phyloP scores from a whole-genome alignment of 2,329 filamentous ascomycete species.

The Sporothrix phasma region DNA sequence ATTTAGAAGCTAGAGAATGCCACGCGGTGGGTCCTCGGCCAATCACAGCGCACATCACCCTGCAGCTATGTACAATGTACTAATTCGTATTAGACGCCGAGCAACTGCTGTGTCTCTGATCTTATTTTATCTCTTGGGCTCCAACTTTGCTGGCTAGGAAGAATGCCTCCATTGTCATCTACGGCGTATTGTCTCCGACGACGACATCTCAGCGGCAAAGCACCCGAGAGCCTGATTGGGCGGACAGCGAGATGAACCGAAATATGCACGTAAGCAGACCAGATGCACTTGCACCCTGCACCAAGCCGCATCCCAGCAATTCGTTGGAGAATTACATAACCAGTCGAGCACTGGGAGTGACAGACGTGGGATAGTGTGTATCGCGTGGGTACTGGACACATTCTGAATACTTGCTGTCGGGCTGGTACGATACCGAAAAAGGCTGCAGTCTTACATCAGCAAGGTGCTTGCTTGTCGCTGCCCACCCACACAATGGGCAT shows the following conservation, averaged over 20 bases:
- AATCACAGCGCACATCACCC: constrained; percentile 17
- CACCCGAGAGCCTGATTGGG: not conserved
- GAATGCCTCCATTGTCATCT: not conserved
- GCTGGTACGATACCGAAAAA: too few relatives aligned
- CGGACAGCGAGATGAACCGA: not conserved
- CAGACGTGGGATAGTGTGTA: not conserved
- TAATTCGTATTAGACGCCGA: constrained; percentile 16
- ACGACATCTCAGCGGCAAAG: not conserved
- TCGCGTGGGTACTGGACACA: not conserved
- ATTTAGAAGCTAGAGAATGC: constrained; percentile 9
- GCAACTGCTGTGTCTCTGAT: not conserved
- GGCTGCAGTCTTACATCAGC: not conserved
- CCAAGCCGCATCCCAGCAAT: too few relatives aligned
- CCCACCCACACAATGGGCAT: not conserved
- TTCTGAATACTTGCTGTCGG: not conserved
- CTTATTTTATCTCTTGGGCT: not conserved
- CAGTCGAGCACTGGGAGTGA: too few relatives aligned
- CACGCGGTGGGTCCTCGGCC: not conserved
- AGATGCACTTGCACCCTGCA: not conserved
- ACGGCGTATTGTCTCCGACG: not conserved
- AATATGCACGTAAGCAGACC: not conserved
- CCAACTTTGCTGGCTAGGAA: not conserved
- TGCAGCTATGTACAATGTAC: constrained; percentile 10
- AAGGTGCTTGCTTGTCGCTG: not conserved
- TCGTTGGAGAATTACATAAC: too few relatives aligned